These are phyloP conservation scores for Picea sitchensis DNA, from an alignment of 75 land plant genomes.

Conservation along the genomic window DNA sequence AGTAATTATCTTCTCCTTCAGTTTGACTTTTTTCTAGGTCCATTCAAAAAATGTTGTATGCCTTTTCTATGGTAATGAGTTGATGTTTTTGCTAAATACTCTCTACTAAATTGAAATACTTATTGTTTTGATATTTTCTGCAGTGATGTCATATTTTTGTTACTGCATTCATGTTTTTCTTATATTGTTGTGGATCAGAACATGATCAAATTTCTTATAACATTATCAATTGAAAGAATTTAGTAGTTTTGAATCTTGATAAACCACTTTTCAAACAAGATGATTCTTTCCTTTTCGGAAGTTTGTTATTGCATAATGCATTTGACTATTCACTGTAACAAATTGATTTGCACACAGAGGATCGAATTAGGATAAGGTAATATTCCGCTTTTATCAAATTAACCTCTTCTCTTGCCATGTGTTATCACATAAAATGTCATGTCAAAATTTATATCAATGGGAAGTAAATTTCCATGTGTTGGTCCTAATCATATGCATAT, in stretches of 20 bases:
- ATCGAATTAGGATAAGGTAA: too few relatives aligned
- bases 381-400: too few relatives aligned
- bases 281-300: too few relatives aligned
- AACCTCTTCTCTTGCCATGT: too few relatives aligned
- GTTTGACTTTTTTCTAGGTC: not conserved
- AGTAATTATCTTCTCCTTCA: conserved; percentile 27
- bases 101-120: not conserved
- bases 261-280: too few relatives aligned
- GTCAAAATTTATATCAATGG: too few relatives aligned
- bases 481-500: too few relatives aligned
- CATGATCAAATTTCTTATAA: not conserved
- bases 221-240: not conserved
- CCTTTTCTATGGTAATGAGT: not conserved
- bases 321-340: too few relatives aligned
- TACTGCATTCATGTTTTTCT: not conserved
- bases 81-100: not conserved
- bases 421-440: too few relatives aligned
- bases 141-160: not conserved
- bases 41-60: not conserved
- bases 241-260: not conserved
- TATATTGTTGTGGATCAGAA: not conserved
- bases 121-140: not conserved
- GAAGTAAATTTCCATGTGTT: too few relatives aligned
- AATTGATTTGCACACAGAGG: too few relatives aligned
- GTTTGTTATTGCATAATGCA: too few relatives aligned